Evolutionary conservation across 352 stramenopile species (phyloP), one percentile per base, ranked within the genome.

Genomic region (Phytophthora fragariaefolia): DNA sequence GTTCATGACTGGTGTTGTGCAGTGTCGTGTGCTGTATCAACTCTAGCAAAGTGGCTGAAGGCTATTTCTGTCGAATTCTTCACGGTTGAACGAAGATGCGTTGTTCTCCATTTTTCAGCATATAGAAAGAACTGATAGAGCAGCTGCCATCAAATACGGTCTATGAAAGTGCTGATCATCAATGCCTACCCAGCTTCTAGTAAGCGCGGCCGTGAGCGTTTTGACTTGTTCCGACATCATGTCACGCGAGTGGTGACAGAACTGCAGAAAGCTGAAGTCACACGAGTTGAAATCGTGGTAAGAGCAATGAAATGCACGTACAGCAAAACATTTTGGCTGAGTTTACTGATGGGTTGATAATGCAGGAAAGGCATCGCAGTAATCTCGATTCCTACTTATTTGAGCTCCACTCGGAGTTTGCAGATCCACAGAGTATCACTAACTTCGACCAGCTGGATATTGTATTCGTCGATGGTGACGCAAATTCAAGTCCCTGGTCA

Each of bases 381-480:
- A 75, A 84, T 23, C 75, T 95, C n/a, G 81, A 88, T 57, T 79
- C 85, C 15, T 93, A 86, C 50, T 58, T 95, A 34, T 95, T 87
- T 55, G 85, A 95, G 43, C 71, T 93, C 61, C 79, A 92, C 66
- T 89, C 84, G 20, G 78, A 89, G 47, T 92, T 87, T 27, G 68
- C 70, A 1, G 75, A 90, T 36, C 84, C 87, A 13, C 59, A 77
- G 26, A 70, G 63, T 17, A 93, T 96, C 53, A 92, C 80, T 15
- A 87, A 86, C 50, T 96, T 96, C 51, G 85, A 96, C 50, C 74
- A 79, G 4, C 75, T 95, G 23, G 87, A 95, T 61, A 93, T 95
- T 51, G 78, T 95, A 32, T 85, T 95, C 46, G 72, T 93, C 23
- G 85, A 83, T 23, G 87, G 87, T 30, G 85, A 95, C 49, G 43